A percentile compares a stretch with the other conserved stretches of the same genome.
These are phyloP conservation scores for Dioscorea dumetorum DNA, from an alignment of 106 monocot genomes.

Conservation along the genomic window DNA sequence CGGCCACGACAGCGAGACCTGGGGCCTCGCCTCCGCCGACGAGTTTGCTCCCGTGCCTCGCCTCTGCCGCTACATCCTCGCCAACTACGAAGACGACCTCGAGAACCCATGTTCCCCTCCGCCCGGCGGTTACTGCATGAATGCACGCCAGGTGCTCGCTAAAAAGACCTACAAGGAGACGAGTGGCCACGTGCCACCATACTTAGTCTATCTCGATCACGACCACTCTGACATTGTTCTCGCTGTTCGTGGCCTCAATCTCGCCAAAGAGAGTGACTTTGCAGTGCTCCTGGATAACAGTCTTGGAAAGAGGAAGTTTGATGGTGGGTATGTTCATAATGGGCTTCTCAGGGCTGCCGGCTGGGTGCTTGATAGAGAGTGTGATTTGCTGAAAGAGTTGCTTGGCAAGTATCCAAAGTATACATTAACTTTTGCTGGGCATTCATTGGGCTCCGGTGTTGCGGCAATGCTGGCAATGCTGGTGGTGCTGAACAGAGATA, in stretches of 20 bases:
- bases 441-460: slow-evolving; percentile 80
- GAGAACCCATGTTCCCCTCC: slow-evolving; percentile 46
- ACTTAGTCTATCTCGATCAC: slow-evolving; percentile 79
- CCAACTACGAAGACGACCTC: slow-evolving; percentile 75
- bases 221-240: slow-evolving; percentile 61
- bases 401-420: slow-evolving; percentile 47
- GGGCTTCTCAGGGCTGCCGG: slow-evolving; percentile 74
- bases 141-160: slow-evolving; percentile 34
- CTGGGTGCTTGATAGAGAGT: slow-evolving; percentile 61
- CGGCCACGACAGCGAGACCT: slow-evolving; percentile 64
- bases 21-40: slow-evolving; percentile 59
- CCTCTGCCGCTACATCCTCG: slow-evolving; percentile 67
- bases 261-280: slow-evolving; percentile 72
- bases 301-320: slow-evolving; percentile 69
- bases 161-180: slow-evolving; percentile 55
- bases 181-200: slow-evolving; percentile 48
- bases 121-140: slow-evolving; percentile 56
- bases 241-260: slow-evolving; percentile 66
- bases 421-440: slow-evolving; percentile 72
- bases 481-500: slow-evolving; percentile 58
- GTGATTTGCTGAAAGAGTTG: slow-evolving; percentile 45
- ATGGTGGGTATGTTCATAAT: slow-evolving; percentile 87
- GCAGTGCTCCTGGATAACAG: slow-evolving; percentile 69
- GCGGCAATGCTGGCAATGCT: slow-evolving; percentile 74
- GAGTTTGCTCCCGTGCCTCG: slow-evolving; percentile 85